These are phyloP conservation scores for Coniferiporia weirii DNA, from an alignment of 1,284 basidiomycete species.

Conservation along the genomic window DNA sequence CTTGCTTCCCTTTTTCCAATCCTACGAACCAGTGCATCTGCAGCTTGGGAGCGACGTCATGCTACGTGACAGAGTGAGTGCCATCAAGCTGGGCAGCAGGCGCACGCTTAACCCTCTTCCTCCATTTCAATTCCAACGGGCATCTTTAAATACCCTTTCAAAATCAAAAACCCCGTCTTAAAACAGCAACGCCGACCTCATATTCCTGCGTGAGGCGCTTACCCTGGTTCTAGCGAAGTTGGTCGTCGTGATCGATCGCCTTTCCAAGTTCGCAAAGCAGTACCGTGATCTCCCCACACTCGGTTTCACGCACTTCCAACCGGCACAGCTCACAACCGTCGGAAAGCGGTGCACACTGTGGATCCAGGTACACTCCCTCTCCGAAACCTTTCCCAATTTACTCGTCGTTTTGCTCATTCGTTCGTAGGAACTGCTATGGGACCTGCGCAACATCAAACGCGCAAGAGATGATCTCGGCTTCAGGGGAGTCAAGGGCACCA, in stretches of 20 bases:
- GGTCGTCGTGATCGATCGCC: conserved; percentile 83
- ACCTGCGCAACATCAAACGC: conserved; percentile 89
- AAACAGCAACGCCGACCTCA: conserved; percentile 89
- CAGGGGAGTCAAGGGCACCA: conserved; percentile 98
- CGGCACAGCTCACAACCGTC: conserved; percentile 96
- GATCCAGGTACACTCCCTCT: conserved; percentile 64
- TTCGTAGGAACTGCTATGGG: conserved; percentile 89
- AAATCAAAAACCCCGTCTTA: background rate
- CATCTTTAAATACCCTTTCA: background rate
- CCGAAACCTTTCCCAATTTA: background rate
- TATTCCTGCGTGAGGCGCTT: conserved; percentile 89
- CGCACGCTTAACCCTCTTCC: background rate
- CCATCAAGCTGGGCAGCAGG: background rate
- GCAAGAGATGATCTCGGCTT: conserved; percentile 94
- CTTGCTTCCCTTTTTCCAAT: background rate
- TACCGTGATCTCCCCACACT: conserved; percentile 83
- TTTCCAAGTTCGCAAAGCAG: conserved; percentile 71
- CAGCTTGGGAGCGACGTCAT: conserved; percentile 93
- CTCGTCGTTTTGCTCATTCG: background rate
- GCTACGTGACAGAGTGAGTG: conserved; percentile 94
- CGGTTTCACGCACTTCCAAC: conserved; percentile 99
- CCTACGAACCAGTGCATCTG: conserved; percentile 7
- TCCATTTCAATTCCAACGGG: background rate
- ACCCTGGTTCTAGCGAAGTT: conserved; percentile 85
- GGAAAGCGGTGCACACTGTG: conserved; percentile 99